These are phyloP conservation scores for Didymella keratinophila DNA, from an alignment of 2,329 filamentous ascomycete species.

Conservation along the genomic window DNA sequence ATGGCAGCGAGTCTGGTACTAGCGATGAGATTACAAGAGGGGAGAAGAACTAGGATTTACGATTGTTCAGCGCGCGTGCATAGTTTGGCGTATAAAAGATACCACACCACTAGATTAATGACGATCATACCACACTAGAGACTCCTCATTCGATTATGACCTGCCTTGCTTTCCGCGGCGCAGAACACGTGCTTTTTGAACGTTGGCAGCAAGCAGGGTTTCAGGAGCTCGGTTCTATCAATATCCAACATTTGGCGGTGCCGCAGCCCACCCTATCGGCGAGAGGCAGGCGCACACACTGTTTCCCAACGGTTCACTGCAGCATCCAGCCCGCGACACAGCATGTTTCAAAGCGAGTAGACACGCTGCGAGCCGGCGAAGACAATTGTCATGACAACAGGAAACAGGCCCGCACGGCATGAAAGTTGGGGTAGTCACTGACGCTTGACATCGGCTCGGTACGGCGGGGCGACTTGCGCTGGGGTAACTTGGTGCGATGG, in stretches of 20 bases:
- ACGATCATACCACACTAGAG: background rate
- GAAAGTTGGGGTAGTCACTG: slow-evolving; percentile 4
- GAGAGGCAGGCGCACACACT: slow-evolving; percentile 13
- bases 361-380: slow-evolving; percentile 6
- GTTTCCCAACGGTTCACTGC: slow-evolving; percentile 24
- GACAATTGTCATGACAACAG: slow-evolving; percentile 17
- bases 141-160: background rate
- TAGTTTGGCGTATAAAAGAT: slow-evolving; percentile 15
- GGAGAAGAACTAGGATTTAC: slow-evolving; percentile 8
- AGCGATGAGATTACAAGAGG: slow-evolving; percentile 19
- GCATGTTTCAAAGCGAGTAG: slow-evolving; percentile 16
- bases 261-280: slow-evolving; percentile 9
- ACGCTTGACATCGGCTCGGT: slow-evolving; percentile 13
- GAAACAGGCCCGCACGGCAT: slow-evolving; percentile 3
- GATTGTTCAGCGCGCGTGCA: slow-evolving; percentile 1
- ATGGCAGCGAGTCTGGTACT: slow-evolving; percentile 20
- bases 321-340: slow-evolving; percentile 14
- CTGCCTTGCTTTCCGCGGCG: background rate
- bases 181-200: no score
- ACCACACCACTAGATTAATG: slow-evolving; percentile 20
- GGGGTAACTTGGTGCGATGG: slow-evolving; percentile 4
- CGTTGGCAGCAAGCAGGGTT: background rate
- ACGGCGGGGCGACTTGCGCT: slow-evolving; percentile 3
- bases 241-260: slow-evolving; percentile 13
- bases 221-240: slow-evolving; percentile 6